Evolutionary conservation across 169 alveolate genomes (phyloP).

Genomic region (Eimeria praecox): DNA sequence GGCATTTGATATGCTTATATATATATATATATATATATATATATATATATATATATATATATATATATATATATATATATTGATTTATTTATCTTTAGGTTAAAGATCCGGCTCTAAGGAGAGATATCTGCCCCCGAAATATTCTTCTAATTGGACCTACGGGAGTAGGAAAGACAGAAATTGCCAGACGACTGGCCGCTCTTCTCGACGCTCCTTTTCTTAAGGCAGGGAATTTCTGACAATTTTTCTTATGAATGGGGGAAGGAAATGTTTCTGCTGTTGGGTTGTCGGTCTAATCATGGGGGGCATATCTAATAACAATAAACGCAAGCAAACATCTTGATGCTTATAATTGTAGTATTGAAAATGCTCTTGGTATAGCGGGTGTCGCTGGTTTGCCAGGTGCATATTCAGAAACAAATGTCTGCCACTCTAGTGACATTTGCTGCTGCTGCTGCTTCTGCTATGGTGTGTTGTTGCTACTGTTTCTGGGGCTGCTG

Average conservation of each 20-base stretch:
- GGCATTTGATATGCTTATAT: too few relatives aligned
- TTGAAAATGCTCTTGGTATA: not conserved
- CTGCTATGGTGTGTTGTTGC: not conserved
- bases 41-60: too few relatives aligned
- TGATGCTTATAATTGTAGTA: not conserved
- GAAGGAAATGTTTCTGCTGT: not conserved
- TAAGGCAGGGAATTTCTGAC: constrained; percentile 81
- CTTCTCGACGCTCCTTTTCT: constrained; percentile 93
- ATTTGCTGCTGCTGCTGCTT: not conserved
- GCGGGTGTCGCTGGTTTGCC: not conserved
- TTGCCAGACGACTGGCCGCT: constrained; percentile 92
- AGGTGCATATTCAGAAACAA: not conserved
- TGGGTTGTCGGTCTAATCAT: not conserved
- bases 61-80: too few relatives aligned
- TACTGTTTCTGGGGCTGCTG: not conserved
- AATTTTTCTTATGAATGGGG: not conserved
- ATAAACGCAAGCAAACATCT: not conserved
- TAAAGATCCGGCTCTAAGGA: constrained; percentile 85
- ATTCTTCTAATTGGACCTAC: constrained; percentile 93
- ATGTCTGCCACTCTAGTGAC: not conserved
- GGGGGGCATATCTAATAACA: not conserved
- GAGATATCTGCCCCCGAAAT: constrained; percentile 91
- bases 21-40: too few relatives aligned
- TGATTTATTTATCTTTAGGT: not conserved
- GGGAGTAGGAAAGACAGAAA: constrained; percentile 95